phyloP scores from a whole-genome alignment of 1,139 yeast genomes.

The Pichia cactophila region DNA sequence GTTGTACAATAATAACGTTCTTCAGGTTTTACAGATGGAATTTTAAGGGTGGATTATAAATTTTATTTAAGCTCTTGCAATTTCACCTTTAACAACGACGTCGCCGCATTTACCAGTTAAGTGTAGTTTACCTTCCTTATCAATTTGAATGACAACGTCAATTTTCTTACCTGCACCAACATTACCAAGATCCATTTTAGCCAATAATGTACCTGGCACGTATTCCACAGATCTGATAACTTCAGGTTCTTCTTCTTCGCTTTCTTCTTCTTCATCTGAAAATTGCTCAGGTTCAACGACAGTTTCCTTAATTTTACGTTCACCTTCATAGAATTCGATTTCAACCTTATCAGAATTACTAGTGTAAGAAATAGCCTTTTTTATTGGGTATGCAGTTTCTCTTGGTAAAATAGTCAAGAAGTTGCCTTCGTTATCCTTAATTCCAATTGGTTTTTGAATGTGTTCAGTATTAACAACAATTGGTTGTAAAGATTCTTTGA shows the following conservation, averaged over 20 bases:
- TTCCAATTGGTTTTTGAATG: constrained; percentile 75
- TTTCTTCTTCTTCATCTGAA: constrained; percentile 38
- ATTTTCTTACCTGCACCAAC: constrained; percentile 60
- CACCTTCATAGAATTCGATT: constrained; percentile 78
- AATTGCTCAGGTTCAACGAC: constrained; percentile 52
- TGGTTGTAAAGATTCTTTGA: constrained; percentile 78
- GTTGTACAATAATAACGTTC: no score
- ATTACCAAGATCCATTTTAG: constrained; percentile 70
- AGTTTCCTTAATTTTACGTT: constrained; percentile 70
- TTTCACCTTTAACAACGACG: constrained; percentile 44
- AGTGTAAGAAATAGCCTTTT: constrained; percentile 61
- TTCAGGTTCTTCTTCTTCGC: constrained; percentile 48
- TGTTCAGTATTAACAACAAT: constrained; percentile 87
- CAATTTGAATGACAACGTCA: constrained; percentile 77
- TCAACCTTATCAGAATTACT: constrained; percentile 60
- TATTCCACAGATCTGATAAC: constrained; percentile 49
- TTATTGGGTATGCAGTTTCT: constrained; percentile 90
- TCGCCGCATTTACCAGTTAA: constrained; percentile 76
- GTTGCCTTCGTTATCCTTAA: constrained; percentile 63
- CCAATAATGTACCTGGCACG: constrained; percentile 69
- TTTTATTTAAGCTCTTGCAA: constrained; percentile 22
- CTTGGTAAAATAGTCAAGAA: constrained; percentile 70
- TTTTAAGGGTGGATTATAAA: no score
- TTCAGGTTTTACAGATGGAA: no score
- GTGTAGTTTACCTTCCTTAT: constrained; percentile 76